A percentile compares a stretch with the other conserved stretches of the same genome.
These are phyloP conservation scores for Alternaria burnsii DNA, from an alignment of 2,329 filamentous ascomycete genomes.

Conservation along the genomic window DNA sequence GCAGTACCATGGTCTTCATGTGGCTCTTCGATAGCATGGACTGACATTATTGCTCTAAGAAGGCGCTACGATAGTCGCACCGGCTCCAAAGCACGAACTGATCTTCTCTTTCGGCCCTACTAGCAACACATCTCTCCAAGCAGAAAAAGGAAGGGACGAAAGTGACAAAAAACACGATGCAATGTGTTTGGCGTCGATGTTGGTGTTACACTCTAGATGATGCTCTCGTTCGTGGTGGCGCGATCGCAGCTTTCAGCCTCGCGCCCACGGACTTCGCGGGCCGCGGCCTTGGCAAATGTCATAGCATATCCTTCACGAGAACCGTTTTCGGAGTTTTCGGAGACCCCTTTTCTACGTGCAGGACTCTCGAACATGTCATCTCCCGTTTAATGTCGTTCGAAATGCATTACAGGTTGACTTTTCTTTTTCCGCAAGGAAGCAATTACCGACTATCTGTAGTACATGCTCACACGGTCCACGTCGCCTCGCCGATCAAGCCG, in stretches of 20 bases:
- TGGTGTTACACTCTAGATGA: neutral
- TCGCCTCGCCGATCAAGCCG: neutral
- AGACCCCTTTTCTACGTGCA: neutral
- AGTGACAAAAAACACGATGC: neutral
- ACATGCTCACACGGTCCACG: neutral
- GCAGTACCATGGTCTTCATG: conserved; percentile 1
- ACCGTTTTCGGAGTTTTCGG: neutral
- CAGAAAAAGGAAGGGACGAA: neutral
- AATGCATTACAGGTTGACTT: neutral
- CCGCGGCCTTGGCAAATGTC: neutral
- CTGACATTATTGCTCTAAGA: neutral
- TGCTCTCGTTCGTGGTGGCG: neutral
- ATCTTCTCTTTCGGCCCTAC: neutral
- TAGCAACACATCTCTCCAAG: neutral
- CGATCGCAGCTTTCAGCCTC: neutral
- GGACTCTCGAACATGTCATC: neutral
- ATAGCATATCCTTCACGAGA: neutral
- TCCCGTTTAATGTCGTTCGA: neutral
- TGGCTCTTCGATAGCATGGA: neutral
- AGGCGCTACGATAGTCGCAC: neutral
- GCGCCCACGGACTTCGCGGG: neutral
- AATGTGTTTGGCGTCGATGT: neutral
- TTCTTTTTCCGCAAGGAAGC: neutral
- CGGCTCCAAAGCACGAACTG: no score
- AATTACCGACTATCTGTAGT: neutral